These are phyloP conservation scores for Bruguiera parviflora DNA, from an alignment of 345 rosid genomes.

Conservation along the genomic window DNA sequence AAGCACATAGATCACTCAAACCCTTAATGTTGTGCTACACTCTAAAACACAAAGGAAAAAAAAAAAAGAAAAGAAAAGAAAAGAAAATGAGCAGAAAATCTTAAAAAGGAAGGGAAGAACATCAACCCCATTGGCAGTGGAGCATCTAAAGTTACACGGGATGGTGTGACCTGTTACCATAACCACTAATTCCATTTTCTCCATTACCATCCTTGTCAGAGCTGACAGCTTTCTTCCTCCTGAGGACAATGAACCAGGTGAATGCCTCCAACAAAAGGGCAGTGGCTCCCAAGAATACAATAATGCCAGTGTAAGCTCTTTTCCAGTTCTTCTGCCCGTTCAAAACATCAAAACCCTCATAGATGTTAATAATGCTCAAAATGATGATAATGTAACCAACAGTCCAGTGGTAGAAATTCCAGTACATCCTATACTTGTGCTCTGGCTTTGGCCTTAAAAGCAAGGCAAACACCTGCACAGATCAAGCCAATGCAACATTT, in stretches of 20 bases:
- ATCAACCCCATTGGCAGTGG: background rate
- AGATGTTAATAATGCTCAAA: conserved; percentile 61
- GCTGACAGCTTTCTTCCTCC: conserved; percentile 41
- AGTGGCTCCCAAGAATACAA: conserved; percentile 49
- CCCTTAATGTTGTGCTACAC: no score
- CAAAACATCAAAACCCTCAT: conserved; percentile 64
- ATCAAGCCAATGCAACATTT: background rate
- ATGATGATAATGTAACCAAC: conserved; percentile 63
- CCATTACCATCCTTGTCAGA: conserved; percentile 20
- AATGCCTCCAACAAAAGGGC: conserved; percentile 53
- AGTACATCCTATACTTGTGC: conserved; percentile 71
- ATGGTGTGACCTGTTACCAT: conserved; percentile 27
- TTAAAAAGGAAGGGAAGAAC: no score
- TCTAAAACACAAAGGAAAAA: no score
- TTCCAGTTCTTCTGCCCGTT: conserved; percentile 57
- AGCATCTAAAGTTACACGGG: background rate
- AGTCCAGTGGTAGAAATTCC: conserved; percentile 86
- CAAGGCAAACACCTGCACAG: conserved; percentile 56
- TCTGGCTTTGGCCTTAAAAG: conserved; percentile 85
- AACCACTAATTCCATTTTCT: no score
- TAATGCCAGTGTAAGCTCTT: conserved; percentile 45
- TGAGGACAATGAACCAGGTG: conserved; percentile 72
- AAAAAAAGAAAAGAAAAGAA: no score
- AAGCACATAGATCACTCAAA: no score
- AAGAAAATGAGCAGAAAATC: no score